phyloP scores from a whole-genome alignment of 441 rosid genomes.

The Euphorbia schlechtendalii region DNA sequence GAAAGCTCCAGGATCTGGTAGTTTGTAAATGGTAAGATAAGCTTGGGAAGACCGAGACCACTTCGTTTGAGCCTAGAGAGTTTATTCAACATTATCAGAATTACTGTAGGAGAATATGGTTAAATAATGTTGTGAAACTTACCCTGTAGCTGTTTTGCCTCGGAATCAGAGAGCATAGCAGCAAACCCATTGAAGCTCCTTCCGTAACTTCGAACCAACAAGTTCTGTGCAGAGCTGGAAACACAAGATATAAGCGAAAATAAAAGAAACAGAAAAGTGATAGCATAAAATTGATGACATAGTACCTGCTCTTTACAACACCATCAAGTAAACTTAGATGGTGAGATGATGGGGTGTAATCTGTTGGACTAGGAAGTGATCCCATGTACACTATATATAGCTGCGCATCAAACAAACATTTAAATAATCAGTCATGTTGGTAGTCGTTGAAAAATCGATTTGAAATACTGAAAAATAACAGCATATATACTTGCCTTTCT shows the following conservation, averaged over 20 bases:
- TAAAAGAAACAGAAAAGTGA: not conserved
- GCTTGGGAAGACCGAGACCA: constrained; percentile 48
- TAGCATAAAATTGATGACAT: too few species aligned
- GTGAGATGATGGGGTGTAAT: too few species aligned
- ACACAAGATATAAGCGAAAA: not conserved
- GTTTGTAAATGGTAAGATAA: constrained; percentile 35
- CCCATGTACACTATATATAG: too few species aligned
- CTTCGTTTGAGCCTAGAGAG: constrained; percentile 27
- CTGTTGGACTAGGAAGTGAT: too few species aligned
- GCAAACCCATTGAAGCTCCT: constrained; percentile 53
- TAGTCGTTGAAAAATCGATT: constrained; percentile 22
- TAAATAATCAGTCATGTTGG: too few species aligned
- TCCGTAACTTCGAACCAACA: constrained; percentile 41
- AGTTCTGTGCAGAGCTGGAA: constrained; percentile 24
- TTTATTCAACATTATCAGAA: not conserved
- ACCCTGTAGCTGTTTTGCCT: constrained; percentile 28
- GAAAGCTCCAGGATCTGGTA: constrained; percentile 50
- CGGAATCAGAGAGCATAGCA: constrained; percentile 35
- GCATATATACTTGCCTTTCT: too few species aligned
- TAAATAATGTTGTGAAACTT: constrained; percentile 1
- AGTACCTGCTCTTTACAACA: too few species aligned
- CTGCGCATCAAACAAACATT: too few species aligned
- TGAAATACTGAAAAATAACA: constrained; percentile 28
- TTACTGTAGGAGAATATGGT: not conserved
- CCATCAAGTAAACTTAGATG: too few species aligned